Evolutionary conservation across 2,329 filamentous ascomycete species (phyloP).

Genomic region (Sordariomycetes sp.): DNA sequence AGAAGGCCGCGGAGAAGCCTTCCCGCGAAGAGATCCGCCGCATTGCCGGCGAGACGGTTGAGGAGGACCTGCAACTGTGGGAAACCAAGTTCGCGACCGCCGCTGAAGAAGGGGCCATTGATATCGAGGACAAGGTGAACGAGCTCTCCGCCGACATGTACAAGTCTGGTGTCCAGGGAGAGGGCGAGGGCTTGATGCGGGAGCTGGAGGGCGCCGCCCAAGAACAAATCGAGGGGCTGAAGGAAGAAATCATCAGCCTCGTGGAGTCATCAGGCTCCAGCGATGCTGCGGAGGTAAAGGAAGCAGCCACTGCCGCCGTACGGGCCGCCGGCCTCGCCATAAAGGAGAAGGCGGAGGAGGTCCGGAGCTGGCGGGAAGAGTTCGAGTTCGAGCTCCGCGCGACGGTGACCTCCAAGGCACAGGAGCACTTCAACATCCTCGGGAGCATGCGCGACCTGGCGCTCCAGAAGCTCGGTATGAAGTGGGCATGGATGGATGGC

Average conservation of each 20-base stretch:
- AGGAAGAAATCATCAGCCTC: conserved; percentile 54
- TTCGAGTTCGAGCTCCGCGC: conserved; percentile 61
- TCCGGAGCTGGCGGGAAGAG: conserved; percentile 65
- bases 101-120: conserved; percentile 64
- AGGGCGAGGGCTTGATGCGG: conserved; percentile 55
- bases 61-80: conserved; percentile 73
- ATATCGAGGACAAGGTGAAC: conserved; percentile 61
- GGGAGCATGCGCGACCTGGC: conserved; percentile 75
- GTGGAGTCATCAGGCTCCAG: conserved; percentile 31
- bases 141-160: conserved; percentile 33
- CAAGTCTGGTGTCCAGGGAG: conserved; percentile 36
- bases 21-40: conserved; percentile 35
- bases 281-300: conserved; percentile 21
- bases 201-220: conserved; percentile 59
- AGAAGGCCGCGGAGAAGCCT: not conserved
- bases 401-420: conserved; percentile 61
- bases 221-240: conserved; percentile 54
- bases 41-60: conserved; percentile 55
- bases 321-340: conserved; percentile 61
- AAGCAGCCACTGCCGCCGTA: conserved; percentile 37
- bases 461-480: conserved; percentile 84
- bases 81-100: conserved; percentile 79
- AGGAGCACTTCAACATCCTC: conserved; percentile 72
- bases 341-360: conserved; percentile 64
- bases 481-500: conserved; percentile 92